These are phyloP conservation scores for Beauveria sp. DNA, from an alignment of 2,329 filamentous ascomycete species.

Conservation along the genomic window DNA sequence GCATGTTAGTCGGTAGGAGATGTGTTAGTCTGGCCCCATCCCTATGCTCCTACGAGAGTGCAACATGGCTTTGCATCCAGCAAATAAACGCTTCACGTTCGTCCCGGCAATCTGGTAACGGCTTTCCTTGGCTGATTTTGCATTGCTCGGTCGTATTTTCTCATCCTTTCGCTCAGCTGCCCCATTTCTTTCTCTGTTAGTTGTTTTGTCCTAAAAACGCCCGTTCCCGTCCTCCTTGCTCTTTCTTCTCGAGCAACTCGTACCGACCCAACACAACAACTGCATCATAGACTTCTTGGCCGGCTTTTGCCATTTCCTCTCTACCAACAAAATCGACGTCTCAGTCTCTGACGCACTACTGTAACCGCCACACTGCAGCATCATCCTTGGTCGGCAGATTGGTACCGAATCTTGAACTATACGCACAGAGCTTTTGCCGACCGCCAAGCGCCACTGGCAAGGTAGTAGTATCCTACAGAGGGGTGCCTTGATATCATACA, in stretches of 20 bases:
- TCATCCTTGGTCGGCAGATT: not conserved
- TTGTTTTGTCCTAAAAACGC: slow-evolving; percentile 2
- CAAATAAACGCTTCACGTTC: slow-evolving; percentile 11
- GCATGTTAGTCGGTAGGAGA: not conserved
- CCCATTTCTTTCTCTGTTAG: slow-evolving; percentile 8
- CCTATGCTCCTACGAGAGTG: slow-evolving; percentile 7
- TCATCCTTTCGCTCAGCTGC: slow-evolving; percentile 10
- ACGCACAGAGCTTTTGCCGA: not conserved
- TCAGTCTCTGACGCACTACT: not conserved
- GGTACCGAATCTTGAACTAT: not conserved
- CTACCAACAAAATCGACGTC: not conserved
- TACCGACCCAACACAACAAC: not conserved
- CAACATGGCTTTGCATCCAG: slow-evolving; percentile 9
- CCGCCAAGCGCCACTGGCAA: not conserved
- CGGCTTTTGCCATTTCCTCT: not conserved
- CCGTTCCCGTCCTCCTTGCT: slow-evolving; percentile 3
- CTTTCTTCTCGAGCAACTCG: not conserved
- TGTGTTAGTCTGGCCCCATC: slow-evolving; percentile 9
- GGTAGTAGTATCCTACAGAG: not conserved
- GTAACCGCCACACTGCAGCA: not conserved
- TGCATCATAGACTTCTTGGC: not conserved
- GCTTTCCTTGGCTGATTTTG: slow-evolving; percentile 9
- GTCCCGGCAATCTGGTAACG: slow-evolving; percentile 13
- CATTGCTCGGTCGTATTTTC: slow-evolving; percentile 10
- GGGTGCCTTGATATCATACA: not conserved